Base-by-base conservation (phyloP, 108 stramenopile species). In the Nitzschia sp. region DNA sequence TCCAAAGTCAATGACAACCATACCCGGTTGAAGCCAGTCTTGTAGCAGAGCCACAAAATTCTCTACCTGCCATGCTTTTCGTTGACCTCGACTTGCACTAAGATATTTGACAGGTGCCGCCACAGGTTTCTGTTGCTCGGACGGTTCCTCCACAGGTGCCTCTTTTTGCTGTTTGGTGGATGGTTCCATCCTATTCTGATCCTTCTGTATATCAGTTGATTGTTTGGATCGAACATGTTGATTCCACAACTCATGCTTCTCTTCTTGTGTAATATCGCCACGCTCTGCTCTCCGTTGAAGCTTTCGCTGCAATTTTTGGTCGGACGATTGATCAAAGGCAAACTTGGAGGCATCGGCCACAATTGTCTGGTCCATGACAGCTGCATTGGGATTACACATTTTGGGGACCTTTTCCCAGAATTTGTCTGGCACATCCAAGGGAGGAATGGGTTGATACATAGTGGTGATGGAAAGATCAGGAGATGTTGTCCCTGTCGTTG, bases 1-100 rank as follows among this genome's bases (percentile, higher is more conserved):
- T 15, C 74, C 74, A 68, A 75, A 75, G 29, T 75, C 74, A 10
- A 75, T 56, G 0, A 75, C 72, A 2, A 60, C 62, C 24, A 66
- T 52, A 15, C 26, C 50, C 26, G 53, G 54, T 10, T 44, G 7
- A n/a, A 73, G 43, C 7, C 39, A 11, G 12, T 59, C 54, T 37
- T 48, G 21, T 14, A 73, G 52, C 38, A 73, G 26, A 0, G 44
- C 29, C 0, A 64, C 72, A 66, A 73, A 73, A 34, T 73, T 73
- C 59, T 73, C 72, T 6, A 73, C 63, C 37, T 73, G 72, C 72
- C 65, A 73, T n/a, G 65, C 64, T 54, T 73, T 73, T 17, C 72
- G 64, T 66, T 73, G 64, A 17, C 72, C 72, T 37, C 73, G 73
- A 59, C 43, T 41, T 15, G 66, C 46, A 55, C 73, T 75, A 19